A percentile compares a stretch with the other conserved stretches of the same genome.
Evolutionary conservation across 78 protist genomes (phyloP).

Genomic region (Abeoforma whisleri): DNA sequence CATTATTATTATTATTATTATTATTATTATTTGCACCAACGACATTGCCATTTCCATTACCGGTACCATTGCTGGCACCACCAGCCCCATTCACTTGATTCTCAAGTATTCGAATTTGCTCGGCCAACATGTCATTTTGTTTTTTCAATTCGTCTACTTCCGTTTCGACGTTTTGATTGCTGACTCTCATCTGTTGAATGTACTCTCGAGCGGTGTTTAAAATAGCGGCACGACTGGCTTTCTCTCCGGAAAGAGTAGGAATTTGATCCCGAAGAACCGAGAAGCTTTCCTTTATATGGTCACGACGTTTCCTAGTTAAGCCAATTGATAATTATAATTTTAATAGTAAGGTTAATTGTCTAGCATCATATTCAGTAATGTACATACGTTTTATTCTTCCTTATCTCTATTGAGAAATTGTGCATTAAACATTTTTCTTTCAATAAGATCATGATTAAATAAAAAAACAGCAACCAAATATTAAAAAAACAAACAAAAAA

Average conservation of each 20-base stretch:
- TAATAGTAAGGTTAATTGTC: no score
- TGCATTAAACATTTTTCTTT: no score
- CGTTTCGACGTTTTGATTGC: slow-evolving; percentile 19
- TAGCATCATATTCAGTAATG: no score
- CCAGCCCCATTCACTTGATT: background rate
- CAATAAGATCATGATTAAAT: no score
- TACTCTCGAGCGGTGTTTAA: slow-evolving; percentile 28
- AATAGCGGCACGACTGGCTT: slow-evolving; percentile 33
- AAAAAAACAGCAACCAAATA: no score
- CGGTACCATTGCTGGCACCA: background rate
- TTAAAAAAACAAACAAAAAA: no score
- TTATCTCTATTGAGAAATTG: no score
- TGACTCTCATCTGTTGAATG: background rate
- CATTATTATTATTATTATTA: no score
- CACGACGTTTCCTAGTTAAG: slow-evolving; percentile 13
- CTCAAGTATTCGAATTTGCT: slow-evolving; percentile 27
- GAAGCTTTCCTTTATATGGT: slow-evolving; percentile 36
- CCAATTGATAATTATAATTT: no score
- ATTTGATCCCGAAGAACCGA: slow-evolving; percentile 25
- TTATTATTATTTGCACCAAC: background rate
- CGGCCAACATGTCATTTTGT: background rate
- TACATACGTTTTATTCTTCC: no score
- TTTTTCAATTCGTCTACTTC: slow-evolving; percentile 2
- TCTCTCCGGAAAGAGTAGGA: slow-evolving; percentile 33
- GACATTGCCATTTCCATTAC: background rate